These are phyloP conservation scores for Sarcodon sp. DNA, from an alignment of 768 basidiomycete species.

Conservation along the genomic window DNA sequence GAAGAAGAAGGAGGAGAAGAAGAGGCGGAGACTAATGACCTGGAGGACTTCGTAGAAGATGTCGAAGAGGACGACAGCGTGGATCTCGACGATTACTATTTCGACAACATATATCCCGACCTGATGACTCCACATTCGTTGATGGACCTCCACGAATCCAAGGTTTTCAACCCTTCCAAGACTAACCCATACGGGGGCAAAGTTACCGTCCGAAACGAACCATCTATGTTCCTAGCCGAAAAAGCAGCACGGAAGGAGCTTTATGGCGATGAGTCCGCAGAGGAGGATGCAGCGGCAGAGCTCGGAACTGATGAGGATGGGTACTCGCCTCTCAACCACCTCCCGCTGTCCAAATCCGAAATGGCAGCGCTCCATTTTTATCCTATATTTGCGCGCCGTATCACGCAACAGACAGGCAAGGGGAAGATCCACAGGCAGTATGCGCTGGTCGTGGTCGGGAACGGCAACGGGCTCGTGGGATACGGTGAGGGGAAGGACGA, in stretches of 20 bases:
- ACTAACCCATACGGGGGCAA: conserved; percentile 44
- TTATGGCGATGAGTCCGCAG: conserved; percentile 14
- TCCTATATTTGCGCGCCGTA: conserved; percentile 34
- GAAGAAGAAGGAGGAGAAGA: no score
- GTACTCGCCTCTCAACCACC: conserved; percentile 7
- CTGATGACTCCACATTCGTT: conserved; percentile 51
- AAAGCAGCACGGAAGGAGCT: conserved; percentile 19
- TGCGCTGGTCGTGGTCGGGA: conserved; percentile 61
- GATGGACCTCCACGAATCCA: conserved; percentile 45
- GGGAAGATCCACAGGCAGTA: conserved; percentile 67
- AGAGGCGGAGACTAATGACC: neutral
- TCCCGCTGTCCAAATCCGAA: conserved; percentile 16
- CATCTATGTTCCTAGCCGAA: conserved; percentile 42
- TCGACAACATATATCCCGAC: conserved; percentile 28
- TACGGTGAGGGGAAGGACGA: conserved; percentile 71
- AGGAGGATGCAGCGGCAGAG: conserved; percentile 15
- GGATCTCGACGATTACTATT: neutral
- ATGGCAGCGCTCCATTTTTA: conserved; percentile 24
- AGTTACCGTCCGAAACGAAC: conserved; percentile 57
- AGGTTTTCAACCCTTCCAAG: conserved; percentile 38
- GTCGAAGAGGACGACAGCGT: neutral
- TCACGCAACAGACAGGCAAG: conserved; percentile 88
- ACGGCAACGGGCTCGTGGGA: conserved; percentile 76
- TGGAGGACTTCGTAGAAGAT: neutral
- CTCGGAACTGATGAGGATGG: conserved; percentile 9